phyloP scores from a whole-genome alignment of 352 stramenopile species.

The Hyaloperonospora brassicae region DNA sequence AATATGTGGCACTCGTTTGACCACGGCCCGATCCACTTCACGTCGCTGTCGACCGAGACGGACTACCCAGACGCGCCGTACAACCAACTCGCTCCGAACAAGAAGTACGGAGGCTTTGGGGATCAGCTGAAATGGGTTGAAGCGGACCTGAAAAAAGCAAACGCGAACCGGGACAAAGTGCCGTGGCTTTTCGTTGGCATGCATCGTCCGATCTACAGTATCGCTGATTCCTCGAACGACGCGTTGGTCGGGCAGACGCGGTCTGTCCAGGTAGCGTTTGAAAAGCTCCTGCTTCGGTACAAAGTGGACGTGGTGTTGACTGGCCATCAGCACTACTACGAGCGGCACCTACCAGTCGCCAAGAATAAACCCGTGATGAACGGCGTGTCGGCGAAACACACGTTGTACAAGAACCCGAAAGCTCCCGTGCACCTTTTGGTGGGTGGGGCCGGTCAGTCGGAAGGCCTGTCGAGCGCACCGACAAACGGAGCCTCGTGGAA shows the following conservation, averaged over 20 bases:
- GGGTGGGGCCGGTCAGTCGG: conserved; percentile 51
- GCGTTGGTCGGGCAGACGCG: conserved; percentile 16
- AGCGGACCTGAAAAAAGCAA: conserved; percentile 47
- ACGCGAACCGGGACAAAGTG: conserved; percentile 35
- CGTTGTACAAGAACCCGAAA: conserved; percentile 46
- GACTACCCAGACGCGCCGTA: conserved; percentile 33
- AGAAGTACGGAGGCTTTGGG: conserved; percentile 37
- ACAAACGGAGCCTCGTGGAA: conserved; percentile 35
- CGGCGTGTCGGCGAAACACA: conserved; percentile 43
- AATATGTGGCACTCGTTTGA: conserved; percentile 90
- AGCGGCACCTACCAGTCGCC: conserved; percentile 57
- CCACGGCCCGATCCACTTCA: conserved; percentile 76
- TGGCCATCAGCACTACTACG: conserved; percentile 83
- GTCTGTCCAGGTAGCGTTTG: conserved; percentile 56
- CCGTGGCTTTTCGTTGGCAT: conserved; percentile 70
- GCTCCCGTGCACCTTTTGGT: conserved; percentile 64
- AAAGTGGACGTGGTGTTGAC: conserved; percentile 78
- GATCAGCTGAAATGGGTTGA: conserved; percentile 46
- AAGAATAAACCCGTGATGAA: conserved; percentile 32
- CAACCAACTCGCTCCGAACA: neutral
- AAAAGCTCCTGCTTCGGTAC: conserved; percentile 81
- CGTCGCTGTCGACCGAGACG: conserved; percentile 75
- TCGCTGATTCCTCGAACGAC: conserved; percentile 11
- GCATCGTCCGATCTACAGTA: conserved; percentile 68
- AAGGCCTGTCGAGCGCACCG: conserved; percentile 25